Conservation (phyloP, 805 yeast genomes). For the Wickerhamiella spandovensis region DNA sequence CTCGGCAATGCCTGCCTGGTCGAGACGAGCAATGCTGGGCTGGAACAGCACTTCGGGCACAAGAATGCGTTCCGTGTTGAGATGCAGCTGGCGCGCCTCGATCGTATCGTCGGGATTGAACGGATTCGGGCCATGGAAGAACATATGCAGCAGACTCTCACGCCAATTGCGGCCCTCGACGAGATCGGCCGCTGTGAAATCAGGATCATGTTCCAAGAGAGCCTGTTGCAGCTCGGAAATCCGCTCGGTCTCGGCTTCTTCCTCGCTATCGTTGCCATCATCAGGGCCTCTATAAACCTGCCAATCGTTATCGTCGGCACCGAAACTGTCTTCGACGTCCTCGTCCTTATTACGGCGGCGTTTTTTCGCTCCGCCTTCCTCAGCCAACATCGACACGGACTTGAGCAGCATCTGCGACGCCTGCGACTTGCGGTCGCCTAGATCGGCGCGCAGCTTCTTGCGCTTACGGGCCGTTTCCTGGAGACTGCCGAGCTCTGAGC, state of each 20-base stretch:
- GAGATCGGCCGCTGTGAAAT: conserved; percentile 75
- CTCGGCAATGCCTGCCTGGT: conserved; percentile 89
- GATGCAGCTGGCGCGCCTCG: conserved; percentile 78
- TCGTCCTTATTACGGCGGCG: conserved; percentile 36
- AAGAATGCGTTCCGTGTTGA: conserved; percentile 80
- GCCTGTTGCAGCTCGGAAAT: conserved; percentile 48
- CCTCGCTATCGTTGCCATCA: conserved; percentile 54
- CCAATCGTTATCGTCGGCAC: conserved; percentile 95
- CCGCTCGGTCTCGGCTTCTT: conserved; percentile 46
- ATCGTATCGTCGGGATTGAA: conserved; percentile 71
- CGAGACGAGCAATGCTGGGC: conserved; percentile 88
- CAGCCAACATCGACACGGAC: conserved; percentile 73
- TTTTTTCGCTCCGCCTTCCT: conserved; percentile 32
- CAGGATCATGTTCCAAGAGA: conserved; percentile 69
- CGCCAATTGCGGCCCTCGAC: conserved; percentile 71
- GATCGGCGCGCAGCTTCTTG: conserved; percentile 55
- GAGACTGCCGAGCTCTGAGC: conserved; percentile 45
- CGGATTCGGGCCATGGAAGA: conserved; percentile 80
- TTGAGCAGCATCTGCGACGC: conserved; percentile 92
- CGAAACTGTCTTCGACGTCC: conserved; percentile 88
- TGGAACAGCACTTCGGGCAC: conserved; percentile 88
- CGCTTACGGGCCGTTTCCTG: conserved; percentile 55
- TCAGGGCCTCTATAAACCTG: conserved; percentile 42
- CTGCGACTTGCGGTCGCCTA: conserved; percentile 76
- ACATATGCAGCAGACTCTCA: conserved; percentile 64